Conservation (phyloP, 2,329 filamentous ascomycete species). For the Exophiala sp. region DNA sequence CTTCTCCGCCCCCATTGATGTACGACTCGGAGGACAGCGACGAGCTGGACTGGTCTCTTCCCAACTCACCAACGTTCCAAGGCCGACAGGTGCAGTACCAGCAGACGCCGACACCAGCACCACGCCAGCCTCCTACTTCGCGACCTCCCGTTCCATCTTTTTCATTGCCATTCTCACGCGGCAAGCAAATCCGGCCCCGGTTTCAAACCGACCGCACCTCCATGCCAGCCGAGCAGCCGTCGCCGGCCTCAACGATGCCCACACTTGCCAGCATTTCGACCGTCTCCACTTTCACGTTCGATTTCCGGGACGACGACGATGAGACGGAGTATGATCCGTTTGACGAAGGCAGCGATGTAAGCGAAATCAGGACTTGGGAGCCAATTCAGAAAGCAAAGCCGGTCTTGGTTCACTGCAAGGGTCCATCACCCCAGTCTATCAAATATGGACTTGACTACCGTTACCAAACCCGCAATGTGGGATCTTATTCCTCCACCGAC, state of each 20-base stretch:
- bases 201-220: slow-evolving; percentile 1
- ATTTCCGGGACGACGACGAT: slow-evolving; percentile 10
- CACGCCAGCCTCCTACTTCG: slow-evolving; percentile 1
- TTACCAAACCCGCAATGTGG: not conserved
- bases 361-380: slow-evolving; percentile 14
- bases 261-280: slow-evolving; percentile 18
- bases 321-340: slow-evolving; percentile 16
- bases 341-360: slow-evolving; percentile 7
- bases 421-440: slow-evolving; percentile 15
- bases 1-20: slow-evolving; percentile 13
- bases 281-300: slow-evolving; percentile 17
- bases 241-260: slow-evolving; percentile 10
- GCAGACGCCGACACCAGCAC: slow-evolving; percentile 13
- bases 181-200: slow-evolving; percentile 11
- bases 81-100: not conserved
- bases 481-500: not conserved
- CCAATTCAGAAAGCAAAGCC: slow-evolving; percentile 17
- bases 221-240: not conserved
- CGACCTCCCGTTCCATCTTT: slow-evolving; percentile 14
- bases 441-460: slow-evolving; percentile 12
- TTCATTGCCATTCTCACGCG: slow-evolving; percentile 15
- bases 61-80: slow-evolving; percentile 7
- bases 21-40: slow-evolving; percentile 18
- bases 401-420: slow-evolving; percentile 15
- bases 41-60: slow-evolving; percentile 16